Evolutionary conservation across 1,139 yeast genomes (phyloP).

Genomic region (Lodderomyces orthopsilosis): DNA sequence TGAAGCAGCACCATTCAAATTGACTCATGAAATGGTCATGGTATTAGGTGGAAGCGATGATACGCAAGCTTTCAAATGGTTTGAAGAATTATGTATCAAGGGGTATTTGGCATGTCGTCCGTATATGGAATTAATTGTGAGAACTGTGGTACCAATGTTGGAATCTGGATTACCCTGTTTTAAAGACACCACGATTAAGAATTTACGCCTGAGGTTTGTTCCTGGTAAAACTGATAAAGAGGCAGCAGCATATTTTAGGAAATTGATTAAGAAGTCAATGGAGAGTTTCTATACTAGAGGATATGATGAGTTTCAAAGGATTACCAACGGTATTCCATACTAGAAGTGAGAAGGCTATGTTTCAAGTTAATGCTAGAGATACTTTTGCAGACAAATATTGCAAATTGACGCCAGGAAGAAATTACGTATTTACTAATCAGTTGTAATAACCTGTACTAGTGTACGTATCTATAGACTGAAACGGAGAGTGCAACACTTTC

Average conservation of each 20-base stretch:
- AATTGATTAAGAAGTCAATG: slow-evolving; percentile 74
- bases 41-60: slow-evolving; percentile 87
- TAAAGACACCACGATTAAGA: slow-evolving; percentile 78
- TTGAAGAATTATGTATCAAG: slow-evolving; percentile 91
- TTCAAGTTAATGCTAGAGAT: too few relatives aligned
- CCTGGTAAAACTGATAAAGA: slow-evolving; percentile 80
- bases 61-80: slow-evolving; percentile 90
- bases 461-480: too few relatives aligned
- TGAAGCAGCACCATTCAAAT: slow-evolving; percentile 95
- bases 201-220: slow-evolving; percentile 74
- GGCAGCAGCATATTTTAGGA: slow-evolving; percentile 75
- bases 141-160: slow-evolving; percentile 88
- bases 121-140: slow-evolving; percentile 80
- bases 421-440: too few relatives aligned
- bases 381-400: too few relatives aligned
- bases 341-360: slow-evolving; percentile 31
- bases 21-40: slow-evolving; percentile 93
- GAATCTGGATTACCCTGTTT: slow-evolving; percentile 96
- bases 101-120: slow-evolving; percentile 90
- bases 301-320: slow-evolving; percentile 94
- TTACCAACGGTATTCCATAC: slow-evolving; percentile 96
- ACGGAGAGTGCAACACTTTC: too few relatives aligned
- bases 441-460: too few relatives aligned
- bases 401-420: too few relatives aligned
- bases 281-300: slow-evolving; percentile 91